Conservation (phyloP, 176 grass and related monocot species). For the Ensete glaucum region DNA sequence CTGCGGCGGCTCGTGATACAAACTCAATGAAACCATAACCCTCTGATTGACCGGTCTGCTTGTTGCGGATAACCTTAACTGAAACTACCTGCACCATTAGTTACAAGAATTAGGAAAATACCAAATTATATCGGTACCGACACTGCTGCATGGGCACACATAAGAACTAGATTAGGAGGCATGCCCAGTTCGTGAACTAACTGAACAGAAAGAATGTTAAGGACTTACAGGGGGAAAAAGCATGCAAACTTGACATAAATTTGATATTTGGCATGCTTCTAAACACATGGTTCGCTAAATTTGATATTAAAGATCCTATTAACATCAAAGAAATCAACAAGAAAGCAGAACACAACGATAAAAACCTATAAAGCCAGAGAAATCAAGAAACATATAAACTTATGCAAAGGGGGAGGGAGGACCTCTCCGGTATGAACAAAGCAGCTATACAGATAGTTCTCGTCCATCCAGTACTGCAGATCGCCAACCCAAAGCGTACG, state of each 20-base stretch:
- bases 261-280: no score
- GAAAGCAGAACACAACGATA: not conserved
- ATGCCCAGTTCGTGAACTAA: not conserved
- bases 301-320: no score
- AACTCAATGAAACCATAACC: conserved; percentile 24
- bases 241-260: not conserved
- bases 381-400: not conserved
- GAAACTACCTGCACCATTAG: conserved; percentile 1
- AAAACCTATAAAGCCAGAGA: no score
- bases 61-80: conserved; percentile 19
- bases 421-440: conserved; percentile 29
- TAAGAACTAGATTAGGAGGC: not conserved
- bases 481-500: conserved; percentile 66
- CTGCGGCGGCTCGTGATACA: not conserved
- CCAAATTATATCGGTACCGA: no score
- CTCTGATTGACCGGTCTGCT: conserved; percentile 6
- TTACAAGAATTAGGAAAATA: not conserved
- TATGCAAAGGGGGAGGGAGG: not conserved
- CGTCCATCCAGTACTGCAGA: conserved; percentile 72
- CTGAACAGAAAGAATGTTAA: not conserved
- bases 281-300: no score
- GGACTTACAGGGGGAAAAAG: not conserved
- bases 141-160: not conserved
- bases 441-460: conserved; percentile 47
- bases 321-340: not conserved